A percentile compares a stretch with the other conserved stretches of the same genome.
Conservation (phyloP, 805 yeast genomes). For the Wickerhamomyces xylosicus region DNA sequence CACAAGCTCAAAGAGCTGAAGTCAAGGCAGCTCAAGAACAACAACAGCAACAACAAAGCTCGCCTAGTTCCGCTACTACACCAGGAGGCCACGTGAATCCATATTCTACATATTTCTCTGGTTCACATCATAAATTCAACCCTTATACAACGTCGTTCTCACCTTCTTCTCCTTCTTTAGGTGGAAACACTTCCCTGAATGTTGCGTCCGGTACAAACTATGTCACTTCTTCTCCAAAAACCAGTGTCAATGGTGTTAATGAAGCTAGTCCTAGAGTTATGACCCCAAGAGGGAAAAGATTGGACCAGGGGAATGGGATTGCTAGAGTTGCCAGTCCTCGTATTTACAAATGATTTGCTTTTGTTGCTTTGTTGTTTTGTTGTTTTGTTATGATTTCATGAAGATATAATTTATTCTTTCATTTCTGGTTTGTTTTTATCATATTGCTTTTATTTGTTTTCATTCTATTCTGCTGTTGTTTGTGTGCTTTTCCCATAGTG, state of each 20-base stretch:
- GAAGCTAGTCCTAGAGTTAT: conserved; percentile 30
- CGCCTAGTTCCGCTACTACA: background rate
- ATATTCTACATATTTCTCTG: conserved; percentile 9
- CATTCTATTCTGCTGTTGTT: no score
- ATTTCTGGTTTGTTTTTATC: no score
- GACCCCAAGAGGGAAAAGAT: conserved; percentile 50
- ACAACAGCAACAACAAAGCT: conserved; percentile 11
- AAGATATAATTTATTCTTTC: no score
- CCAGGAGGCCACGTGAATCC: background rate
- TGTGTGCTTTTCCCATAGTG: no score
- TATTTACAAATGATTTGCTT: conserved; percentile 13
- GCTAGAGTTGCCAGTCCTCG: conserved; percentile 41
- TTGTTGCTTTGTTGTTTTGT: no score
- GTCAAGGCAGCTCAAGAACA: conserved; percentile 3
- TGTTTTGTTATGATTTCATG: no score
- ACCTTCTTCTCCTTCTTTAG: conserved; percentile 32
- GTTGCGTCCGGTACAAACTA: conserved; percentile 9
- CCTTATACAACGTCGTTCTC: conserved; percentile 60
- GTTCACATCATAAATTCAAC: conserved; percentile 39
- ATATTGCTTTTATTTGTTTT: no score
- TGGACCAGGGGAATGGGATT: conserved; percentile 48
- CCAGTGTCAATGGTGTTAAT: background rate
- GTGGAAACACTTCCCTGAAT: conserved; percentile 7
- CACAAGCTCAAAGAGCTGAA: conserved; percentile 24
- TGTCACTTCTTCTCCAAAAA: conserved; percentile 7